Conservation (phyloP, 805 yeast genomes). For the Danielia reshetovae region DNA sequence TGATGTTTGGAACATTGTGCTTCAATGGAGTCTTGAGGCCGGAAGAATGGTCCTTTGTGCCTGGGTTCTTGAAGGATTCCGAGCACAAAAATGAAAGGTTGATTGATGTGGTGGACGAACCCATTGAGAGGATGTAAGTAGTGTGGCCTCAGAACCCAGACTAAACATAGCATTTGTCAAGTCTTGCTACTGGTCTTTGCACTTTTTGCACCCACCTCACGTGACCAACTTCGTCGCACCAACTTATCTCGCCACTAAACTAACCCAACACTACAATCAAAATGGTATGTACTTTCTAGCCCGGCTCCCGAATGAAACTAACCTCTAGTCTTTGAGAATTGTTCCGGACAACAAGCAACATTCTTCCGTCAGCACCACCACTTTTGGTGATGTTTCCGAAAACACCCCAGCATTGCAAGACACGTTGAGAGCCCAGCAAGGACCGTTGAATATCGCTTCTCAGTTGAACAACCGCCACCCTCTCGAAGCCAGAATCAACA, state of each 20-base stretch:
- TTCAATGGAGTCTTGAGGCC: constrained; percentile 68
- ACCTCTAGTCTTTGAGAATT: constrained; percentile 45
- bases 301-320: no score
- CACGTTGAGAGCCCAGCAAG: constrained; percentile 59
- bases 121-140: constrained; percentile 24
- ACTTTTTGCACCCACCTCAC: no score
- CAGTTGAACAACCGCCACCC: constrained; percentile 81
- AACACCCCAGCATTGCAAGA: constrained; percentile 72
- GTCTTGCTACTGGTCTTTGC: no score
- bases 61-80: constrained; percentile 36
- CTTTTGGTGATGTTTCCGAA: constrained; percentile 52
- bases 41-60: constrained; percentile 45
- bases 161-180: no score
- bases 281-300: no score
- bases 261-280: not conserved
- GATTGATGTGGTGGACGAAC: constrained; percentile 27
- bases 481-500: constrained; percentile 64
- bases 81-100: constrained; percentile 14
- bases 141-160: no score
- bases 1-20: constrained; percentile 69
- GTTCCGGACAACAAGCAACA: constrained; percentile 50
- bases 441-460: constrained; percentile 57
- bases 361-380: constrained; percentile 47
- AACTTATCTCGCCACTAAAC: not conserved
- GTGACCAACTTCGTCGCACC: not conserved